These are phyloP conservation scores for Colletotrichum musicola DNA, from an alignment of 2,329 filamentous ascomycete genomes.

Conservation along the genomic window DNA sequence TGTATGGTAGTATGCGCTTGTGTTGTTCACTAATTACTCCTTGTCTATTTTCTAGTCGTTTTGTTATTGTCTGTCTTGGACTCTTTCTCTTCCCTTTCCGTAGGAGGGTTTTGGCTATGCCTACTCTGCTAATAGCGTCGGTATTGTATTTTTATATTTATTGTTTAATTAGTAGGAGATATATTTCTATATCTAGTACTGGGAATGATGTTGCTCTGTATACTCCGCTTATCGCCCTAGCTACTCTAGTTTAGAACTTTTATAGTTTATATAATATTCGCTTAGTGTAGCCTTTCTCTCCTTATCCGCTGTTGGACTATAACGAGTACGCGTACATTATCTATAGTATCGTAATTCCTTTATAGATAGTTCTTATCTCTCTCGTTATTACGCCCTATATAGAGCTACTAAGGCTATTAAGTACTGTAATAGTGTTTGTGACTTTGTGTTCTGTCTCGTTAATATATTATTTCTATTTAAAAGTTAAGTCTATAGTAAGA, in stretches of 20 bases:
- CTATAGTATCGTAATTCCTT: no score
- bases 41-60: slow-evolving; percentile 1
- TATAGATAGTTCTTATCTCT: no score
- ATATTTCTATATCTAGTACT: neutral
- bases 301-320: slow-evolving; percentile 40
- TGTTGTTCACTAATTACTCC: neutral
- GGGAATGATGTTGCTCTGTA: neutral
- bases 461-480: no score
- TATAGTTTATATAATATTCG: neutral
- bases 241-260: neutral
- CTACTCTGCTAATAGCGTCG: neutral
- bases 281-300: neutral
- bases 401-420: no score
- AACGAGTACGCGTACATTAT: no score
- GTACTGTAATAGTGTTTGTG: no score
- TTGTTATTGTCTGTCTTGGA: neutral
- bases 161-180: slow-evolving; percentile 1
- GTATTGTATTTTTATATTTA: slow-evolving; percentile 10
- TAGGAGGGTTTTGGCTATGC: neutral
- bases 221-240: neutral
- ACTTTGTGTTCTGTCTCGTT: no score
- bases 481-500: no score
- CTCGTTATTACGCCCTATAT: no score
- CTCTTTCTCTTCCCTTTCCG: neutral
- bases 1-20: neutral